Base-by-base conservation (phyloP, 2,329 filamentous ascomycete species). In the Hortaea werneckii region DNA sequence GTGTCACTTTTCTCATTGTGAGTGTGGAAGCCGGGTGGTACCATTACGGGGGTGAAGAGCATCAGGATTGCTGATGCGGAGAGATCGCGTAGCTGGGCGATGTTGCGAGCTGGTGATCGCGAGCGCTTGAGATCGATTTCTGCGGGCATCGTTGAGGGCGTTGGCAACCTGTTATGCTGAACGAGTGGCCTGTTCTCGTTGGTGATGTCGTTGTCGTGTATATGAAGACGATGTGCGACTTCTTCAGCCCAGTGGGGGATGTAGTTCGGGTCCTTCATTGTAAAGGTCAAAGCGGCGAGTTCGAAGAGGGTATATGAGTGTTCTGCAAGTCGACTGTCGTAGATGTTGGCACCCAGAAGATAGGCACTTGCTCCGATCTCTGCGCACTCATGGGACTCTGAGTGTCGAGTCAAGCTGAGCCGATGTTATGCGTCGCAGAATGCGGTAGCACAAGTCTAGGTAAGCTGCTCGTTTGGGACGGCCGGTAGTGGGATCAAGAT, bases 31-130 rank as follows among this genome's bases (percentile, higher is more conserved):
- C 44, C 43, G 32, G 53, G 40, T 29, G 54, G 54, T 5, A 51
- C 49, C 6, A 64, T 53, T 13, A 60, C 57, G 8, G 71, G 71
- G 1, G 71, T 72, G 56, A 73, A 68, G 12, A 74, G 63, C 0
- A 71, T 62, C 38, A 74, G 63, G 6, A 64, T 50, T 32, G 67
- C 63, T 5, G 65, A 61, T 43, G 63, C 59, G 28, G 66, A 55
- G 6, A 71, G 60, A 12, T 54, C 56, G 37, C 59, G 59, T 37
- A 70, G 53, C 34, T 37, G 41, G 28, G 49, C 42, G 44, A 54
- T 8, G 51, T 47, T 38, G 12, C 37, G 7, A n/a, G 7, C 7
- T 7, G 30, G 37, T 8, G 37, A 38, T 6, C 8, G 12, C 20
- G 41, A 42, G 29, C 29, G 41, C 28, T 43, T 44, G 35, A 43